Evolutionary conservation across 1,284 basidiomycete genomes (phyloP).

Genomic region (Pterulicium gracile): DNA sequence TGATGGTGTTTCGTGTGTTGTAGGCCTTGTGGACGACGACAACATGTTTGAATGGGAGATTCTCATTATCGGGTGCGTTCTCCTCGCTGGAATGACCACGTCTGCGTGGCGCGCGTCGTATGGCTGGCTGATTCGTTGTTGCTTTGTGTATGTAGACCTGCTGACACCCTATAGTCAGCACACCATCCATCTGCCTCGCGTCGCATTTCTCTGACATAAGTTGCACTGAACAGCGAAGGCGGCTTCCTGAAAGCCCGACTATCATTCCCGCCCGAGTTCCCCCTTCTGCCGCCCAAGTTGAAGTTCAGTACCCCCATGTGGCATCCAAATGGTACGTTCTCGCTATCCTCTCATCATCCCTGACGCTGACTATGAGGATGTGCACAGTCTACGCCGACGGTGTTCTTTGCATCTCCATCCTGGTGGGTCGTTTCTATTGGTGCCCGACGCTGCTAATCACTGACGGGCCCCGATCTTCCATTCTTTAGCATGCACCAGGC

Average conservation of each 20-base stretch:
- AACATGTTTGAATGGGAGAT: slow-evolving; percentile 94
- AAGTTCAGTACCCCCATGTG: slow-evolving; percentile 94
- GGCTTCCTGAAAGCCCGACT: slow-evolving; percentile 86
- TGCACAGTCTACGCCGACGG: slow-evolving; percentile 80
- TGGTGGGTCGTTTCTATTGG: slow-evolving; percentile 41
- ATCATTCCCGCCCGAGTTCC: slow-evolving; percentile 85
- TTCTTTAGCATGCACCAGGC: slow-evolving; percentile 79
- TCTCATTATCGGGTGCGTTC: slow-evolving; percentile 79
- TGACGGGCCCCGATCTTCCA: slow-evolving; percentile 6
- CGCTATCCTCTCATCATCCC: slow-evolving; percentile 3
- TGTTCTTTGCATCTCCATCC: slow-evolving; percentile 90
- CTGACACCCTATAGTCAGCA: slow-evolving; percentile 80
- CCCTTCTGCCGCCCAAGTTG: slow-evolving; percentile 91
- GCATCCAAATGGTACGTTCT: slow-evolving; percentile 88
- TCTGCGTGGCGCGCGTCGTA: too few species aligned
- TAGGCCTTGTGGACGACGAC: slow-evolving; percentile 88
- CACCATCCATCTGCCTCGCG: slow-evolving; percentile 8
- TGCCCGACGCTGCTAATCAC: slow-evolving; percentile 1
- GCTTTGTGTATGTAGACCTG: slow-evolving; percentile 44
- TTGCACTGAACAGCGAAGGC: slow-evolving; percentile 56
- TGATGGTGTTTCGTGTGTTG: neutral
- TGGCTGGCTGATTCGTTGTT: neutral
- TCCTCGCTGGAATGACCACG: slow-evolving; percentile 1
- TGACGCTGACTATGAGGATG: too few species aligned
- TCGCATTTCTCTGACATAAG: neutral